Conservation (phyloP, 768 basidiomycete genomes). For the Xerocomus potaroensis region DNA sequence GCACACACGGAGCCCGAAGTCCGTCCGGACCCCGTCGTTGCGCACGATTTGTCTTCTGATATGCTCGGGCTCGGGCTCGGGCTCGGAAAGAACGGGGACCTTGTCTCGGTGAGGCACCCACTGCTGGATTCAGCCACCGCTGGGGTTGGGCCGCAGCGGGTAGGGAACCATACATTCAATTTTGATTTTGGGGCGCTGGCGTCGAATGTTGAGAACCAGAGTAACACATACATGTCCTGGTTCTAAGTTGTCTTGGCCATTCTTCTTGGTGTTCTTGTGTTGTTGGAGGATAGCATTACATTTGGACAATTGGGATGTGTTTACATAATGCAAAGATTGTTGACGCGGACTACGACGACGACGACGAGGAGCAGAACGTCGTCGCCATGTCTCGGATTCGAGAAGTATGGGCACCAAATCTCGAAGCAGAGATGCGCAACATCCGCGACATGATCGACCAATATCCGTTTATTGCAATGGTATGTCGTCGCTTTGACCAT, state of each 20-base stretch:
- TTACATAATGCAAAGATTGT: conserved; percentile 24
- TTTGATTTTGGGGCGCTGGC: conserved; percentile 60
- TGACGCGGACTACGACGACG: conserved; percentile 18
- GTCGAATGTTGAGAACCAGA: conserved; percentile 52
- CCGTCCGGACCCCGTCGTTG: conserved; percentile 15
- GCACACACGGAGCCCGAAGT: conserved; percentile 14
- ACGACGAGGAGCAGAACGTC: conserved; percentile 9
- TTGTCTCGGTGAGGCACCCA: conserved; percentile 16
- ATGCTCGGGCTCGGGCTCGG: conserved; percentile 30
- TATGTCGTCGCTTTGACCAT: conserved; percentile 36
- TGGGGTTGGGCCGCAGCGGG: conserved; percentile 33
- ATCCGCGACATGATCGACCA: conserved; percentile 84
- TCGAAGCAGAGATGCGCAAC: conserved; percentile 87
- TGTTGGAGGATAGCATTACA: background rate
- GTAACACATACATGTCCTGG: conserved; percentile 61
- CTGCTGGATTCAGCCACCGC: conserved; percentile 17
- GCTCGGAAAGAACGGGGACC: conserved; percentile 27
- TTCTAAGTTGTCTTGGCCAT: conserved; percentile 38
- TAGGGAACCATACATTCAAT: conserved; percentile 54
- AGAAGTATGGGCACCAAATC: conserved; percentile 93
- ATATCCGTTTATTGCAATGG: conserved; percentile 96
- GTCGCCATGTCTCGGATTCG: conserved; percentile 74
- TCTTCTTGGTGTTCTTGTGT: conserved; percentile 19
- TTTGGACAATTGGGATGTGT: conserved; percentile 8
- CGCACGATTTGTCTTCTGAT: conserved; percentile 31